Evolutionary conservation across 2,329 filamentous ascomycete species (phyloP).

Genomic region (Elsinoe ampelina): DNA sequence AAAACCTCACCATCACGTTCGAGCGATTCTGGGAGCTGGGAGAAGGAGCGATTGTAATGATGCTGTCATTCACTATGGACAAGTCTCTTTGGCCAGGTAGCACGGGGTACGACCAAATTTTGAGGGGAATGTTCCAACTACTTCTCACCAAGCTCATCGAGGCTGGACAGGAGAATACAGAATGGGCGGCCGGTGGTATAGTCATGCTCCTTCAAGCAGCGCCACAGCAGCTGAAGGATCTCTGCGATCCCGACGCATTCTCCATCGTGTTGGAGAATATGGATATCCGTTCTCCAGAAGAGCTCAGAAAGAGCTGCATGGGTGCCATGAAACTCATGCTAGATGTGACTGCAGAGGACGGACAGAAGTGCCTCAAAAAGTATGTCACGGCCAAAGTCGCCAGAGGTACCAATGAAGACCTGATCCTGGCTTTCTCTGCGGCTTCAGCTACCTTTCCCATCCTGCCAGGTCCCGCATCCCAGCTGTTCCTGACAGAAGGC

Average conservation of each 20-base stretch:
- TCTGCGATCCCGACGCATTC: constrained; percentile 65
- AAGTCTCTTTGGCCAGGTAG: constrained; percentile 31
- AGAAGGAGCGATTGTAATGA: constrained; percentile 36
- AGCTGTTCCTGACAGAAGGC: constrained; percentile 78
- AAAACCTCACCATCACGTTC: constrained; percentile 35
- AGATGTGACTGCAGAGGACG: constrained; percentile 62
- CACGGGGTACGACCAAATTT: constrained; percentile 34
- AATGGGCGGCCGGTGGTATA: constrained; percentile 51
- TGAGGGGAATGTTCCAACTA: constrained; percentile 58
- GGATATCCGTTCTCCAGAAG: constrained; percentile 67
- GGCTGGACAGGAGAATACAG: constrained; percentile 65
- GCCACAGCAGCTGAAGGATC: constrained; percentile 49
- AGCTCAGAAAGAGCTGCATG: constrained; percentile 71
- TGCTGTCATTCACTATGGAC: constrained; percentile 36
- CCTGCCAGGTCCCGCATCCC: constrained; percentile 62
- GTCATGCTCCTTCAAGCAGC: constrained; percentile 48
- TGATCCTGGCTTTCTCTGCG: constrained; percentile 89
- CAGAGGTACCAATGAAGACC: constrained; percentile 73
- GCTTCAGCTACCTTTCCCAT: constrained; percentile 82
- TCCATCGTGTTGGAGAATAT: constrained; percentile 80
- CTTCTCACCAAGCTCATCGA: constrained; percentile 85
- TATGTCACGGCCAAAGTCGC: constrained; percentile 66
- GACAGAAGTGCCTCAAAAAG: constrained; percentile 55
- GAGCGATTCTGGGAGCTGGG: constrained; percentile 37
- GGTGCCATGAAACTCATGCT: constrained; percentile 76